Conservation (phyloP, 73 alveolate genomes). For the Effrenium voratum region DNA sequence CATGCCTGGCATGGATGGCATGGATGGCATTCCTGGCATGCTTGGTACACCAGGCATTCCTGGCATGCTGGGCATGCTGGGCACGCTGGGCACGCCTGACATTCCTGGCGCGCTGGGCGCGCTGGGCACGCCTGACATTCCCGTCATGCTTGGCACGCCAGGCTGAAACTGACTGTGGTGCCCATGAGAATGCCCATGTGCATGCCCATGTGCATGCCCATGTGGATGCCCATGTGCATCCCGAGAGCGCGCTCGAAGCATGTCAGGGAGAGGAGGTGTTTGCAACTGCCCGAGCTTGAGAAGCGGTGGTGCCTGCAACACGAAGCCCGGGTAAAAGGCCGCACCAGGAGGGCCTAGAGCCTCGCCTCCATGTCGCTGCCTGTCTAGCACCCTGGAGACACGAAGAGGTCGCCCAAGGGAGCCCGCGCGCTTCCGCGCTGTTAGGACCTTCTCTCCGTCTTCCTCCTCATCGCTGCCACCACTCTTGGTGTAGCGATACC, state of each 20-base stretch:
- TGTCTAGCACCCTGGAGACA: slow-evolving; percentile 38
- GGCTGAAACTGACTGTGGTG: no score
- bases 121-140: not conserved
- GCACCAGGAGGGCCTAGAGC: not conserved
- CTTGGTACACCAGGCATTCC: not conserved
- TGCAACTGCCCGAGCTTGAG: slow-evolving; percentile 40
- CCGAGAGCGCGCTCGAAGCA: slow-evolving; percentile 21
- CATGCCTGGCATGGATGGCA: no score
- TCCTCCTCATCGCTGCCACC: slow-evolving; percentile 46
- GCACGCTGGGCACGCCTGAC: not conserved
- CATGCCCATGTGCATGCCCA: no score
- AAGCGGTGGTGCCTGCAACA: slow-evolving; percentile 67
- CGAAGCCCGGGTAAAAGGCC: not conserved
- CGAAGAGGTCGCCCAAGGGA: slow-evolving; percentile 71
- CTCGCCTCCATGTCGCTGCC: slow-evolving; percentile 72
- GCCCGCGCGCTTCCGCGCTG: slow-evolving; percentile 65
- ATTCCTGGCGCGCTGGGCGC: not conserved
- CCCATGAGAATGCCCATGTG: no score
- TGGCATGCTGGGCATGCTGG: not conserved
- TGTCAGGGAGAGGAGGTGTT: slow-evolving; percentile 40
- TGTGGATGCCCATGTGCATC: no score
- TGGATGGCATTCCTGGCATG: not conserved
- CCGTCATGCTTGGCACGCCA: no score
- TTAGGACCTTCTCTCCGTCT: not conserved
- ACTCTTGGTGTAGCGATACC: slow-evolving; percentile 63